Evolutionary conservation across 2,329 filamentous ascomycete species (phyloP).

Genomic region (Fusarium sp.): DNA sequence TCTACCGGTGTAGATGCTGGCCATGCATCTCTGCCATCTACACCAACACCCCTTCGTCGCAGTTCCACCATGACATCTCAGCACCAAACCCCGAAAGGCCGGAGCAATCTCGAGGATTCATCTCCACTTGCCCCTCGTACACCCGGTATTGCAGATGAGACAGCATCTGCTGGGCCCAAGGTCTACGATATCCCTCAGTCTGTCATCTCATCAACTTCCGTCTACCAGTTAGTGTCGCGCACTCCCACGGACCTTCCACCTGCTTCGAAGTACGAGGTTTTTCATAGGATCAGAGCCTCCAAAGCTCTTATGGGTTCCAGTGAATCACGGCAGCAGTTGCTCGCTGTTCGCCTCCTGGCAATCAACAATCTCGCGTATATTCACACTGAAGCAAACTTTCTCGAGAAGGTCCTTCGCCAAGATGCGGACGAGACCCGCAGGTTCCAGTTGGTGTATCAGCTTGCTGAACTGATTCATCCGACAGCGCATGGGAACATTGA

Average conservation of each 20-base stretch:
- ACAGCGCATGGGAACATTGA: slow-evolving; percentile 75
- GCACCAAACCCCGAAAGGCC: slow-evolving; percentile 59
- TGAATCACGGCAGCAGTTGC: slow-evolving; percentile 77
- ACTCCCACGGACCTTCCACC: slow-evolving; percentile 76
- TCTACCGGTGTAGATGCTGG: slow-evolving; percentile 45
- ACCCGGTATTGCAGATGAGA: slow-evolving; percentile 55
- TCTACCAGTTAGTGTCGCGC: slow-evolving; percentile 69
- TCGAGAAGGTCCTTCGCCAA: slow-evolving; percentile 86
- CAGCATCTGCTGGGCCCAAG: slow-evolving; percentile 62
- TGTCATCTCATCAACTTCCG: slow-evolving; percentile 64
- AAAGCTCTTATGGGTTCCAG: slow-evolving; percentile 78
- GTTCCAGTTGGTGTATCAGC: slow-evolving; percentile 90
- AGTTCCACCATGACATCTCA: slow-evolving; percentile 68
- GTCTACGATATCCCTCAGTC: slow-evolving; percentile 74
- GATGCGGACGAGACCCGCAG: slow-evolving; percentile 91
- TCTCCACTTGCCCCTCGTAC: slow-evolving; percentile 65
- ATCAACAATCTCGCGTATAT: slow-evolving; percentile 94
- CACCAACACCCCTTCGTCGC: slow-evolving; percentile 81
- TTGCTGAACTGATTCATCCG: slow-evolving; percentile 91
- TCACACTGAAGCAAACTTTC: slow-evolving; percentile 83
- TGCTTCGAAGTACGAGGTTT: slow-evolving; percentile 82
- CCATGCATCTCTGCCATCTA: slow-evolving; percentile 68
- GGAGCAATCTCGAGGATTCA: slow-evolving; percentile 57
- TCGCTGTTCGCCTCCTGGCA: slow-evolving; percentile 86
- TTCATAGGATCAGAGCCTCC: slow-evolving; percentile 86